Evolutionary conservation across 176 grass and related monocot species (phyloP).

Genomic region (Raddia distichophylla): DNA sequence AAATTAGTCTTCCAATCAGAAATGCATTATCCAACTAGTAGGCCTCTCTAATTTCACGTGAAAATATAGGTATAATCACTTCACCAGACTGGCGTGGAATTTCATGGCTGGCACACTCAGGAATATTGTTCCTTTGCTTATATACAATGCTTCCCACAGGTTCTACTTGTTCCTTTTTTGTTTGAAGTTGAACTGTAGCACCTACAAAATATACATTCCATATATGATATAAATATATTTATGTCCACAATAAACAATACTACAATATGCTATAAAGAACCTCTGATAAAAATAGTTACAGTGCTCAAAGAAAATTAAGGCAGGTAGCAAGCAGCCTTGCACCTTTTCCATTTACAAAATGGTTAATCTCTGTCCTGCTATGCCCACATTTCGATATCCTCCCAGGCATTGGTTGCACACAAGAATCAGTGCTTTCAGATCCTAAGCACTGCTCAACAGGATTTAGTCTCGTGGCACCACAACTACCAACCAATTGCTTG

Average conservation of each 20-base stretch:
- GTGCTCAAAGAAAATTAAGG: slow-evolving; percentile 10
- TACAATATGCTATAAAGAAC: background rate
- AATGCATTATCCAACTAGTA: background rate
- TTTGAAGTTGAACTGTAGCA: slow-evolving; percentile 23
- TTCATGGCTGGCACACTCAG: background rate
- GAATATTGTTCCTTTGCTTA: slow-evolving; percentile 18
- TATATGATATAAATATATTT: background rate
- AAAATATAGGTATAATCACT: slow-evolving; percentile 17
- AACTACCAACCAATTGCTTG: background rate
- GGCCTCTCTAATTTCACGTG: slow-evolving; percentile 16
- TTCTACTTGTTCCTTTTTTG: slow-evolving; percentile 18
- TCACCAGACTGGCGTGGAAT: slow-evolving; percentile 30
- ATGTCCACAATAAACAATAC: slow-evolving; percentile 25
- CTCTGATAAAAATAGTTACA: background rate
- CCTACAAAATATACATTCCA: slow-evolving; percentile 38
- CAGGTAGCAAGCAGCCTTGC: background rate
- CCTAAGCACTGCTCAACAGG: slow-evolving; percentile 9
- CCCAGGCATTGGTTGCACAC: slow-evolving; percentile 17
- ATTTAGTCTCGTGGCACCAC: slow-evolving; percentile 19
- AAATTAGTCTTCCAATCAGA: slow-evolving; percentile 17
- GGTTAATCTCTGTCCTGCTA: background rate
- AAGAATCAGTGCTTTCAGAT: slow-evolving; percentile 22
- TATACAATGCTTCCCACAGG: slow-evolving; percentile 4
- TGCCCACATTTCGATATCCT: slow-evolving; percentile 18
- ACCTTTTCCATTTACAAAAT: slow-evolving; percentile 32